Conservation (phyloP, 2,329 filamentous ascomycete species). For the Dactylellina parvicollis region DNA sequence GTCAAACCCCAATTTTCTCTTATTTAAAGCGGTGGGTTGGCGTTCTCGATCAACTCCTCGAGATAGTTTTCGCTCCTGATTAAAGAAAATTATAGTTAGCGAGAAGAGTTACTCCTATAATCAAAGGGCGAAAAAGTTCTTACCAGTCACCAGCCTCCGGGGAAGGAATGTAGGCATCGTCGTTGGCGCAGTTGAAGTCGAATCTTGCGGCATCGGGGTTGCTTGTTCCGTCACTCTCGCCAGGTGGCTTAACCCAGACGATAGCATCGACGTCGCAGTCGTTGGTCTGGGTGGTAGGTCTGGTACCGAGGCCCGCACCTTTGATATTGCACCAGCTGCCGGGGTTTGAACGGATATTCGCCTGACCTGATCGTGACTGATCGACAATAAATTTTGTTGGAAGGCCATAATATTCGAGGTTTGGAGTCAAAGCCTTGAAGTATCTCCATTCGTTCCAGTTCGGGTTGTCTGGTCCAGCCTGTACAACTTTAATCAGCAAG, state of each 20-base stretch:
- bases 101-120: neutral
- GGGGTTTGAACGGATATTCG: constrained; percentile 65
- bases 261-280: constrained; percentile 71
- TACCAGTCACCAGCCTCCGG: constrained; percentile 78
- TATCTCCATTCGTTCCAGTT: constrained; percentile 68
- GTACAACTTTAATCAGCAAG: too few relatives aligned
- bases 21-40: constrained; percentile 65
- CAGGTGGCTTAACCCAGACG: constrained; percentile 76
- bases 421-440: constrained; percentile 66
- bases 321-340: constrained; percentile 76
- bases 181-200: constrained; percentile 67
- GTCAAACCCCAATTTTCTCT: too few relatives aligned
- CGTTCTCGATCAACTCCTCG: constrained; percentile 68
- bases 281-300: constrained; percentile 72
- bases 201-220: constrained; percentile 66
- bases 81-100: neutral
- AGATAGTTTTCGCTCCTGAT: constrained; percentile 66
- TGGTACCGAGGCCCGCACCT: constrained; percentile 72
- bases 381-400: constrained; percentile 69
- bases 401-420: constrained; percentile 64
- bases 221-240: constrained; percentile 66
- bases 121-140: neutral
- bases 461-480: constrained; percentile 64
- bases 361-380: constrained; percentile 54
- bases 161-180: constrained; percentile 70